phyloP scores from a whole-genome alignment of 1,284 basidiomycete genomes.

The Boletus calvinii region DNA sequence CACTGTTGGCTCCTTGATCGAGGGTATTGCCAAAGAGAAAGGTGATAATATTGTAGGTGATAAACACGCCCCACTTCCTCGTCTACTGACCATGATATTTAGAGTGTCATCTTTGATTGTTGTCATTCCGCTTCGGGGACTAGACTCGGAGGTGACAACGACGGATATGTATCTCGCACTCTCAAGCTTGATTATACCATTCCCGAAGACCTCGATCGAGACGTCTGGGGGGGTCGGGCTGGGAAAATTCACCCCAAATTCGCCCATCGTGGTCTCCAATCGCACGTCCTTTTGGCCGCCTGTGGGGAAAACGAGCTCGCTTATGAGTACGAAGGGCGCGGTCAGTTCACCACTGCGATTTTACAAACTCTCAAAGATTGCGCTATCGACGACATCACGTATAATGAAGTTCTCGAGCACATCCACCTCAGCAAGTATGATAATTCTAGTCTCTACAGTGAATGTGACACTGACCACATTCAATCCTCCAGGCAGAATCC shows the following conservation, averaged over 20 bases:
- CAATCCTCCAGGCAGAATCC: conserved; percentile 16
- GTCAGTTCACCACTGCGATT: conserved; percentile 16
- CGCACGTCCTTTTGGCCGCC: conserved; percentile 54
- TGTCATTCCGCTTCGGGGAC: conserved; percentile 51
- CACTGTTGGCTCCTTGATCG: conserved; percentile 53
- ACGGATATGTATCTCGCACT: conserved; percentile 39
- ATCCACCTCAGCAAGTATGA: conserved; percentile 15
- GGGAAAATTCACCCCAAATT: conserved; percentile 40
- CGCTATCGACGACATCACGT: conserved; percentile 14
- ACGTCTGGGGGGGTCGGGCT: conserved; percentile 45
- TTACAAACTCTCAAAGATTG: conserved; percentile 4
- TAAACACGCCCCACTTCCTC: neutral
- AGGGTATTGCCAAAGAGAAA: conserved; percentile 48
- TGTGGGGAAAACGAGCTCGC: conserved; percentile 44
- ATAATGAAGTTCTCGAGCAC: conserved; percentile 12
- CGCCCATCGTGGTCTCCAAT: conserved; percentile 36
- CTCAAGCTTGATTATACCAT: conserved; percentile 46
- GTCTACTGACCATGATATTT: neutral
- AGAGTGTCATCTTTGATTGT: conserved; percentile 57
- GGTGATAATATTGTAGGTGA: conserved; percentile 52
- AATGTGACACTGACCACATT: neutral
- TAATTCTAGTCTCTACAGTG: no score
- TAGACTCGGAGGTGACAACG: conserved; percentile 32
- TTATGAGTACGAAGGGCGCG: conserved; percentile 14
- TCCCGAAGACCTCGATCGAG: conserved; percentile 47